Percentiles rank a stretch among this genome's conserved stretches.
phyloP scores from a whole-genome alignment of 805 yeast genomes.

The Priceomyces haplophilus region DNA sequence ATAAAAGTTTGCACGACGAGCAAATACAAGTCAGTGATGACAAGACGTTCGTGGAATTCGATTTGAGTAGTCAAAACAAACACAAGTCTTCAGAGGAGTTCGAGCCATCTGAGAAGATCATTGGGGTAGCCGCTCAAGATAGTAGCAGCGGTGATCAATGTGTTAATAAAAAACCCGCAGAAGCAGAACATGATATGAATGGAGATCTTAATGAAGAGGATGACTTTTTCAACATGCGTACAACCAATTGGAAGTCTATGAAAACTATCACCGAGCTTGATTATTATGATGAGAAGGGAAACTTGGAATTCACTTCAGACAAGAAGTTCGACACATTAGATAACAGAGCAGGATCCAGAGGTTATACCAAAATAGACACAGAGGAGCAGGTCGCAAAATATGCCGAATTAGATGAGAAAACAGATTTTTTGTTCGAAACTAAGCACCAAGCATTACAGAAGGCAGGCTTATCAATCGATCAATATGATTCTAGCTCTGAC shows the following conservation, averaged over 20 bases:
- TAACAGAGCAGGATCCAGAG: slow-evolving; percentile 20
- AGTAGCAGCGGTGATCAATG: background rate
- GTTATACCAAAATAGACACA: slow-evolving; percentile 85
- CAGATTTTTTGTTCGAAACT: slow-evolving; percentile 46
- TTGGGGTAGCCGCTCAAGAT: slow-evolving; percentile 1
- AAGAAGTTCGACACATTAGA: slow-evolving; percentile 42
- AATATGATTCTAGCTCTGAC: slow-evolving; percentile 17
- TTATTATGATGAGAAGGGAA: slow-evolving; percentile 78
- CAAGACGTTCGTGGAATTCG: slow-evolving; percentile 27
- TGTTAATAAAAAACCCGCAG: background rate
- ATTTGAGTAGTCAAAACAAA: slow-evolving; percentile 16
- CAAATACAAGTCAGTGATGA: background rate
- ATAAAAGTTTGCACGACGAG: background rate
- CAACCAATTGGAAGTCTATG: slow-evolving; percentile 79
- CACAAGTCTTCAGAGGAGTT: slow-evolving; percentile 1
- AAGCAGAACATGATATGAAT: background rate
- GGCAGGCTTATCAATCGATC: slow-evolving; percentile 26
- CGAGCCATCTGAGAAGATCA: slow-evolving; percentile 6
- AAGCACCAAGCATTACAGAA: slow-evolving; percentile 14
- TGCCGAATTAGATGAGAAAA: slow-evolving; percentile 46
- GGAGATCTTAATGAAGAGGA: slow-evolving; percentile 17
- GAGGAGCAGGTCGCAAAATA: slow-evolving; percentile 83
- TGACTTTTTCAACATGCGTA: slow-evolving; percentile 39
- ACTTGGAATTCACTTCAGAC: slow-evolving; percentile 43
- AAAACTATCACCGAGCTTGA: slow-evolving; percentile 74